These are phyloP conservation scores for Termitomyces sp. DNA, from an alignment of 768 basidiomycete species.

Conservation along the genomic window DNA sequence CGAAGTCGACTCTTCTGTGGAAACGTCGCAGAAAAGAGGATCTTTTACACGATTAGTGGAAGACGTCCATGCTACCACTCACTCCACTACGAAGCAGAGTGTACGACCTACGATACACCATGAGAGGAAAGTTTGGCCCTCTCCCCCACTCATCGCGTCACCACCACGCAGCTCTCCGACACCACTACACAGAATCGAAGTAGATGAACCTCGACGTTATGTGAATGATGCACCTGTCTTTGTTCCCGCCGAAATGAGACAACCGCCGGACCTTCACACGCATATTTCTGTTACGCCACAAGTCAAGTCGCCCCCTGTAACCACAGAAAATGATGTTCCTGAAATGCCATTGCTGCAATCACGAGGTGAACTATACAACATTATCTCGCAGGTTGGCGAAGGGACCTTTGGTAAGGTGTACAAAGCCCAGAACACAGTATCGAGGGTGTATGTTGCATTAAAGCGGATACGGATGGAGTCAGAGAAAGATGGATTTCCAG, in stretches of 20 bases:
- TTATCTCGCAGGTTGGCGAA: constrained; percentile 92
- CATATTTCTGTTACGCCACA: not conserved
- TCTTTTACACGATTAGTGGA: constrained; percentile 1
- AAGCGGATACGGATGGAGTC: constrained; percentile 98
- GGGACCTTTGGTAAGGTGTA: constrained; percentile 98
- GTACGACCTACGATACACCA: constrained; percentile 2
- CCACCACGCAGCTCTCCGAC: not conserved
- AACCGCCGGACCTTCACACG: not conserved
- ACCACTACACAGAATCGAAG: not conserved
- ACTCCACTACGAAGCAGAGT: not conserved
- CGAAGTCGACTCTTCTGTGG: constrained; percentile 40
- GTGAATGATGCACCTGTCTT: not conserved
- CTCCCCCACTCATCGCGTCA: constrained; percentile 3
- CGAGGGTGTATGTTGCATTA: constrained; percentile 77
- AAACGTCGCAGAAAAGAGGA: constrained; percentile 4
- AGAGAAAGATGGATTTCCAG: constrained; percentile 96
- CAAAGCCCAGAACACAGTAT: constrained; percentile 83
- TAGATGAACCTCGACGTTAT: not conserved
- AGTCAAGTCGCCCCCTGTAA: constrained; percentile 3
- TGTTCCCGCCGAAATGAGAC: not conserved
- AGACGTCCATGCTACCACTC: not conserved
- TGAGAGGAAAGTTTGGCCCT: constrained; percentile 13
- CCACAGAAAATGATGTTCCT: constrained; percentile 8
- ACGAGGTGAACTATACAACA: constrained; percentile 66
- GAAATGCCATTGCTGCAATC: constrained; percentile 16